Evolutionary conservation across 2,329 filamentous ascomycete species (phyloP), one percentile per base, ranked within the genome.

Genomic region (Alternaria gansuensis): DNA sequence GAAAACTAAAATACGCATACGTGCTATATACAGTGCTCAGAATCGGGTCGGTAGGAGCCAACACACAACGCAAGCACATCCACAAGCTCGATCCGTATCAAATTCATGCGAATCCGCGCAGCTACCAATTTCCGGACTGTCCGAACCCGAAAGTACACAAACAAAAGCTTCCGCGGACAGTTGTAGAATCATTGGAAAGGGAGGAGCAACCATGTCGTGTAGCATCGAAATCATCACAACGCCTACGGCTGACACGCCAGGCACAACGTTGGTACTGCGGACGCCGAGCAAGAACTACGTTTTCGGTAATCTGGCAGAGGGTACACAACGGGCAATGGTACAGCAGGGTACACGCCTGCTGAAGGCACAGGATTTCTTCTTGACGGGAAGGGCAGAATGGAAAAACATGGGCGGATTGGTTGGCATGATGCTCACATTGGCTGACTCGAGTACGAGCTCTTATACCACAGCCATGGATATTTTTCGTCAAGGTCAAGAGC

Each of bases 171-270:
- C 17, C 4, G 46, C 28, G 23, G 40, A 54, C 21, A 43, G 14
- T 14, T 34, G 24, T 14, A 24, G n/a, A 54, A 54, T n/a, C 17
- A 40, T 36, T 29, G 10, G 39, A 44, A 60, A 17, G 8, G 43
- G 13, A 40, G 54, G 57, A 40, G 9, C 11, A 24, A 9, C 21
- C 46, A 97, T 97, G 93, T 84, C 88, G 68, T 89, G 85, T 74
- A 87, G 82, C 69, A 82, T 93, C 56, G 89, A 96, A 76, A 80
- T 98, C 69, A 77, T 94, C 62, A 90, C 89, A 17, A 90, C 90
- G 59, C 94, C 94, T 13, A 95, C 94, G 66, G 90, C 89, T 59
- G 95, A 99, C 78, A 97, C 93, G 21, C 86, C 89, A 1, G 94
- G 94, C 53, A 91, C 92, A 2, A 85, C 87, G 49, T 77, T 98